Evolutionary conservation across 306 rosid species (phyloP), one percentile per base, ranked within the genome.

Genomic region (Argentina anserina): DNA sequence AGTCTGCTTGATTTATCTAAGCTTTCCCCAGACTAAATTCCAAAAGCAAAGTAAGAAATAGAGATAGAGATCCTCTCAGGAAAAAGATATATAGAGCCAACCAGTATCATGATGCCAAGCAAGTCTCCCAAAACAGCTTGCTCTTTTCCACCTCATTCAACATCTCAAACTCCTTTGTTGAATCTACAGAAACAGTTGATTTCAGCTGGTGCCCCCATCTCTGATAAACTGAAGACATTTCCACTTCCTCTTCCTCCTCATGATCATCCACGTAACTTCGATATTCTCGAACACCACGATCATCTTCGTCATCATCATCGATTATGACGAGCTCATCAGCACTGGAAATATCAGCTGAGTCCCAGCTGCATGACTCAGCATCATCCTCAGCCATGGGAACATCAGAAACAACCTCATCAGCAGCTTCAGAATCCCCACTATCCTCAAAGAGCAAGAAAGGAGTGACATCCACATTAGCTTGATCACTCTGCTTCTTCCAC

Each of bases 71-170:
- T 1, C 21, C 23, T 28, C 42, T 58, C 58, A 10, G 42, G 36
- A 59, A 70, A 33, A 56, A n/a, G 6, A 43, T 31, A 14, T n/a
- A 9, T 62, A 62, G 28, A 62, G 67, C 67, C 67, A 67, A 18
- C 25, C 25, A 28, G 56, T 42, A 10, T 83, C 65, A 89, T 20
- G 99, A 91, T 14, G 97, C 96, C 89, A 94, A 79, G 40, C 99
- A 94, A 80, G 97, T 76, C 78, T 94, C 99, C 99, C 99, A 94
- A 79, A 94, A 94, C 0, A 76, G 72, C 89, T 78, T 83, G 80
- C 81, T 90, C 87, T 87, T 91, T 74, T 94, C 99, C 86, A 65
- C 79, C 82, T 91, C 99, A 78, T 88, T 89, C 86, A 83, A 21
- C 71, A 61, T 58, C 56, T 87, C 74, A 42, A 76, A 78, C 42